Evolutionary conservation across 2,329 filamentous ascomycete genomes (phyloP), one percentile per base, ranked within the genome.

Genomic region (Hymenotorrendiella dingleyae): DNA sequence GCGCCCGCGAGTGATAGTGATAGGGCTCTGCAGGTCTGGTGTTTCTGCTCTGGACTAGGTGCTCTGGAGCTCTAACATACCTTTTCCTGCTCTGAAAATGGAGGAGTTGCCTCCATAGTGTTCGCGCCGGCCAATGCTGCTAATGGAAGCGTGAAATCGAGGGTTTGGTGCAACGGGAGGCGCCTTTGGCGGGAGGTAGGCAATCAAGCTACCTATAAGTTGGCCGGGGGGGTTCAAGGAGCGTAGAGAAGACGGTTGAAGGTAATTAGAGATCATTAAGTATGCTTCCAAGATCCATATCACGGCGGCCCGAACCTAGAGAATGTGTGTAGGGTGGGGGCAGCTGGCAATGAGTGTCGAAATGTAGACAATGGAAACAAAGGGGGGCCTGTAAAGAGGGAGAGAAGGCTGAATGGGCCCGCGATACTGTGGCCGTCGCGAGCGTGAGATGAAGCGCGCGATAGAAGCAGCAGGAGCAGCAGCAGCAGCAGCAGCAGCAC

Each of bases 11-110:
- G 45, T 40, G 38, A 42, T 48, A 44, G 35, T 36, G 45, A 43
- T 39, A n/a, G 47, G 42, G 48, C 36, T 45, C 28, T 27, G 21
- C 36, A 34, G 37, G 29, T 22, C 12, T 32, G 35, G 35, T 30
- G 17, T 36, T 40, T 37, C 29, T 32, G 19, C 11, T 34, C 19
- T 17, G 28, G 28, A 27, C 24, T 21, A 23, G 36, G 12, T 33
- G 28, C 35, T n/a, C 22, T 19, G 34, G 34, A 28, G 12, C 21
- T 19, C 28, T 35, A 30, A 60, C 58, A 36, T 56, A 61, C 59
- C 56, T 59, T 59, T 47, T 62, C 59, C 33, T 52, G 46, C 21
- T 61, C 57, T 3, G 51, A 51, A 36, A 58, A 58, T 6, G 55
- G 54, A 16, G 45, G 48, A 38, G 17, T 23, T 19, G 41, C 17